Evolutionary conservation across 768 basidiomycete genomes (phyloP).

Genomic region (Lactifluus subvellereus): DNA sequence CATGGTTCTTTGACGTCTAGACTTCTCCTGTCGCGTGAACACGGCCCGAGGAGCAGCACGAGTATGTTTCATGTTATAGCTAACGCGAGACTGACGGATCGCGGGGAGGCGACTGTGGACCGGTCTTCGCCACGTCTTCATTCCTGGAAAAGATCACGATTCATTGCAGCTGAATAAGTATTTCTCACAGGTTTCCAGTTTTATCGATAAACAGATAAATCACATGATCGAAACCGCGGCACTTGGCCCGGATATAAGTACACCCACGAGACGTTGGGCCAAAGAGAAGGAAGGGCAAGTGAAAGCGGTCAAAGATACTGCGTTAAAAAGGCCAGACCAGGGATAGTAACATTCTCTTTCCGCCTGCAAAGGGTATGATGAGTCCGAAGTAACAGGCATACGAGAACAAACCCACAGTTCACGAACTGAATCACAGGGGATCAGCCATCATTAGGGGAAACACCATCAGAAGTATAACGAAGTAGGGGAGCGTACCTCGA

Average conservation of each 20-base stretch:
- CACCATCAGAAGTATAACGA: neutral
- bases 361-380: slow-evolving; percentile 8
- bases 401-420: slow-evolving; percentile 15
- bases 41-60: neutral
- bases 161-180: neutral
- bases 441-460: neutral
- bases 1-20: neutral
- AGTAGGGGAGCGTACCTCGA: slow-evolving; percentile 46
- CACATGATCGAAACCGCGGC: neutral
- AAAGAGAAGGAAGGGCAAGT: neutral
- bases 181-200: neutral
- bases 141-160: neutral
- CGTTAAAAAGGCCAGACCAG: slow-evolving; percentile 16
- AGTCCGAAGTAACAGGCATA: neutral
- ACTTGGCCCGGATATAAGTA: neutral
- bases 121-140: neutral
- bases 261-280: neutral
- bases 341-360: slow-evolving; percentile 19
- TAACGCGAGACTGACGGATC: no score
- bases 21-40: neutral
- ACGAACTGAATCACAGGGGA: slow-evolving; percentile 16
- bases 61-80: neutral
- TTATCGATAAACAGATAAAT: neutral
- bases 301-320: slow-evolving; percentile 12
- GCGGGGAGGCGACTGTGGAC: neutral